phyloP scores from a whole-genome alignment of 164 flowering plant species.

The Nelumbo lutea region DNA sequence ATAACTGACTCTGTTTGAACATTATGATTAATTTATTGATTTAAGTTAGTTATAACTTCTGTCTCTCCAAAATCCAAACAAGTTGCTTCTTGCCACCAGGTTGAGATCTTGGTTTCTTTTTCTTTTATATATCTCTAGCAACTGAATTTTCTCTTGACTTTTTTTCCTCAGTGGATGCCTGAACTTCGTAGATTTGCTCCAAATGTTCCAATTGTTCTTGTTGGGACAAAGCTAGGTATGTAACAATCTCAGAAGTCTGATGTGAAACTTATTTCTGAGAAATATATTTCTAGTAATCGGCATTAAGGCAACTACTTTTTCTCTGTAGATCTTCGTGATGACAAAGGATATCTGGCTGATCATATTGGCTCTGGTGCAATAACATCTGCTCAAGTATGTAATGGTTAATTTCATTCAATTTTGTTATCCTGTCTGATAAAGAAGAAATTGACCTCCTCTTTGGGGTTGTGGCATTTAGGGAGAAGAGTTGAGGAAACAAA shows the following conservation, averaged over 20 bases:
- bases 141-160: background rate
- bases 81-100: background rate
- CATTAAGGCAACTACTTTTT: background rate
- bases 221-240: slow-evolving; percentile 93
- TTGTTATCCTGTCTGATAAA: background rate
- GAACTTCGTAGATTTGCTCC: slow-evolving; percentile 97
- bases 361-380: slow-evolving; percentile 61
- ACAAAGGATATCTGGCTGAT: slow-evolving; percentile 66
- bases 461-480: slow-evolving; percentile 40
- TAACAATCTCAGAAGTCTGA: background rate
- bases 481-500: slow-evolving; percentile 90
- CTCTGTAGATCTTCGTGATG: slow-evolving; percentile 80
- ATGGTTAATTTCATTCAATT: background rate
- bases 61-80: background rate
- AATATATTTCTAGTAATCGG: background rate
- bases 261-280: background rate
- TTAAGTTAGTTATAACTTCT: too few relatives aligned
- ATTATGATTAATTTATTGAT: too few relatives aligned
- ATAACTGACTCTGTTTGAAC: background rate
- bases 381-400: slow-evolving; percentile 70
- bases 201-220: slow-evolving; percentile 91
- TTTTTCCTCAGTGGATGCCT: slow-evolving; percentile 87
- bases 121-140: background rate
- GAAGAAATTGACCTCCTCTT: slow-evolving; percentile 3
- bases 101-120: too few relatives aligned